Evolutionary conservation across 2,329 filamentous ascomycete genomes (phyloP).

Genomic region (Metarhizium anisopliae): DNA sequence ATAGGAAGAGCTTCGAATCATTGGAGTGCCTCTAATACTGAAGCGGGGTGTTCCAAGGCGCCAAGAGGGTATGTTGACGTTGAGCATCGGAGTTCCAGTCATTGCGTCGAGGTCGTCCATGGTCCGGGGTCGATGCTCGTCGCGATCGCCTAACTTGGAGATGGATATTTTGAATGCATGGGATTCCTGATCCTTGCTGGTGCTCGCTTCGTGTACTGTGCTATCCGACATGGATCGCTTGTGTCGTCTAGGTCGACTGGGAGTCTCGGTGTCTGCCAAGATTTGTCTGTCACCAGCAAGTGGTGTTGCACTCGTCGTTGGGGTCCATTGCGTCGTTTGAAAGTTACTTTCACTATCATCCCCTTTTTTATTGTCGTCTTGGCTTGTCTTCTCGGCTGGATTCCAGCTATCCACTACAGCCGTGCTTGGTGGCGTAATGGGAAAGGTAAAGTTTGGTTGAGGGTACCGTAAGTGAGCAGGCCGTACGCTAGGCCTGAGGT

Average conservation of each 20-base stretch:
- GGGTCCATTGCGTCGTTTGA: conserved; percentile 26
- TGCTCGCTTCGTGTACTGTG: conserved; percentile 57
- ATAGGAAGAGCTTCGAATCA: conserved; percentile 74
- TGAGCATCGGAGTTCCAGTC: conserved; percentile 44
- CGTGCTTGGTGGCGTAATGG: conserved; percentile 50
- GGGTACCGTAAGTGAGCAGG: conserved; percentile 53
- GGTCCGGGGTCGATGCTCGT: conserved; percentile 49
- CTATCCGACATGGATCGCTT: conserved; percentile 68
- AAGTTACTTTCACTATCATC: not conserved
- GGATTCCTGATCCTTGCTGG: conserved; percentile 44
- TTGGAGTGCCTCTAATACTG: conserved; percentile 63
- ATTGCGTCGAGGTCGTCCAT: conserved; percentile 44
- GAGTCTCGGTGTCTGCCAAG: conserved; percentile 18
- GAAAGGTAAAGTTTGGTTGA: conserved; percentile 51
- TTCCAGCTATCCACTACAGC: conserved; percentile 38
- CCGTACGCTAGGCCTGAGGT: conserved; percentile 48
- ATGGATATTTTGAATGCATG: conserved; percentile 76
- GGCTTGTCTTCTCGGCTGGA: conserved; percentile 24
- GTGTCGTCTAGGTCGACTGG: conserved; percentile 27
- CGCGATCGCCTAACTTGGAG: conserved; percentile 51
- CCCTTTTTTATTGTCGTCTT: conserved; percentile 10
- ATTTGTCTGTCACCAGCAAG: conserved; percentile 24
- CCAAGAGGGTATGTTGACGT: conserved; percentile 76
- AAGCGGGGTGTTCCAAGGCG: conserved; percentile 76
- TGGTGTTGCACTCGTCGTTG: conserved; percentile 29